phyloP scores from a whole-genome alignment of 305 asterid species.

The Rubia occidens region DNA sequence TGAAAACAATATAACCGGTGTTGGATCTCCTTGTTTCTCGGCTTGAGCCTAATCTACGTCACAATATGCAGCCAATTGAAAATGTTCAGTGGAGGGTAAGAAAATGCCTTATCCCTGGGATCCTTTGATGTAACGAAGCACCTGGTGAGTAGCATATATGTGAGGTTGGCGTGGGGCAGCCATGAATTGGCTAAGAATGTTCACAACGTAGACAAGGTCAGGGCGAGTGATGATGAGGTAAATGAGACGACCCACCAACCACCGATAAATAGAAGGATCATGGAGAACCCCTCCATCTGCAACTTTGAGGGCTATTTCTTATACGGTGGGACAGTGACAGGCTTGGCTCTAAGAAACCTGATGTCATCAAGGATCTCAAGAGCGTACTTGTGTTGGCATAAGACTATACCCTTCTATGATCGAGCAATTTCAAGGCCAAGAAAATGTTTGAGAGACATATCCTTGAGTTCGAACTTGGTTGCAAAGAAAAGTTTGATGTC shows the following conservation, averaged over 20 bases:
- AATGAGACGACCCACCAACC: neutral
- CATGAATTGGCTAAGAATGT: neutral
- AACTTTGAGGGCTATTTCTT: neutral
- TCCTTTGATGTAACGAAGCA: neutral
- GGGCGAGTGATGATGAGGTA: neutral
- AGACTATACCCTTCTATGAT: neutral
- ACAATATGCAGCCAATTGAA: neutral
- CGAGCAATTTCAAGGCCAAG: neutral
- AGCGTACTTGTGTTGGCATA: neutral
- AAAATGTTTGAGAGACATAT: neutral
- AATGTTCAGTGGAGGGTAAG: neutral
- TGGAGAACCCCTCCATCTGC: neutral
- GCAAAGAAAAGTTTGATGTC: neutral
- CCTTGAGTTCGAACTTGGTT: neutral
- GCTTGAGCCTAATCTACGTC: no score
- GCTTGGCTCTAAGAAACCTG: neutral
- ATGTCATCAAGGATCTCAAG: neutral
- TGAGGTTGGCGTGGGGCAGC: neutral
- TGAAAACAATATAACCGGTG: no score
- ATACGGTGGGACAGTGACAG: neutral
- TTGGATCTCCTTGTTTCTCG: no score
- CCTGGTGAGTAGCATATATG: neutral
- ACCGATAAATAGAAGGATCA: neutral
- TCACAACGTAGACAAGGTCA: neutral
- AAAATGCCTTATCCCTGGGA: neutral